A percentile compares a stretch with the other conserved stretches of the same genome.
Conservation (phyloP, 2,329 filamentous ascomycete genomes). For the Aspergillus piperis region DNA sequence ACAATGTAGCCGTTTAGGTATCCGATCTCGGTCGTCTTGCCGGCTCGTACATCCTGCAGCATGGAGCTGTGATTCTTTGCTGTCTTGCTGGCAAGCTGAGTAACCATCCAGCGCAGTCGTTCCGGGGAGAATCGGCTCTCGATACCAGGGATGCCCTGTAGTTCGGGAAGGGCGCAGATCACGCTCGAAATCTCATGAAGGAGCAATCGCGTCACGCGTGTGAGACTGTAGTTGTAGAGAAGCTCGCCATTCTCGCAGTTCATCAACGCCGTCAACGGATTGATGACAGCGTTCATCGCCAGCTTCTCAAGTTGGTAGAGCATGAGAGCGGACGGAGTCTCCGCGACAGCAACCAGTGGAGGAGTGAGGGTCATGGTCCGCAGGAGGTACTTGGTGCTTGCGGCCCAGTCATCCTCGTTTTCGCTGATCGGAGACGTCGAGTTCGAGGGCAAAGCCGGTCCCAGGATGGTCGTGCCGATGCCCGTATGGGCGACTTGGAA, state of each 20-base stretch:
- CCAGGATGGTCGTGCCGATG: slow-evolving; percentile 60
- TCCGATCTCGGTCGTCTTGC: slow-evolving; percentile 71
- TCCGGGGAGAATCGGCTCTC: slow-evolving; percentile 60
- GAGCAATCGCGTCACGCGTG: slow-evolving; percentile 68
- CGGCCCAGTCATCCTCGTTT: slow-evolving; percentile 34
- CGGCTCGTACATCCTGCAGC: slow-evolving; percentile 64
- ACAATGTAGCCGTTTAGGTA: slow-evolving; percentile 90
- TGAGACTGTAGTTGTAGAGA: slow-evolving; percentile 65
- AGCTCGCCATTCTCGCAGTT: slow-evolving; percentile 74
- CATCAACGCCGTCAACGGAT: slow-evolving; percentile 77
- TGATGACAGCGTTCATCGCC: slow-evolving; percentile 73
- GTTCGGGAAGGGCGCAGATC: slow-evolving; percentile 72
- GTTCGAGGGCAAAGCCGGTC: slow-evolving; percentile 46
- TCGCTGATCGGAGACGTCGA: slow-evolving; percentile 19
- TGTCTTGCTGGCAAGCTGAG: slow-evolving; percentile 56
- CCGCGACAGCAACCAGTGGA: slow-evolving; percentile 61
- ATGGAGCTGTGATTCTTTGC: slow-evolving; percentile 65
- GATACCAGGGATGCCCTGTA: slow-evolving; percentile 62
- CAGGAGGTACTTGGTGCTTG: slow-evolving; percentile 61
- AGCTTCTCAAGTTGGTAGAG: slow-evolving; percentile 76
- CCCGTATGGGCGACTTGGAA: slow-evolving; percentile 61
- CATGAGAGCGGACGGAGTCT: slow-evolving; percentile 64
- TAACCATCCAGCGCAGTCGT: slow-evolving; percentile 63
- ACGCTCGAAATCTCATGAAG: slow-evolving; percentile 74
- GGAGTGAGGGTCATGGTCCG: slow-evolving; percentile 64